These are phyloP conservation scores for Podila epigama DNA, from an alignment of 192 early-diverging fungal genomes.

Conservation along the genomic window DNA sequence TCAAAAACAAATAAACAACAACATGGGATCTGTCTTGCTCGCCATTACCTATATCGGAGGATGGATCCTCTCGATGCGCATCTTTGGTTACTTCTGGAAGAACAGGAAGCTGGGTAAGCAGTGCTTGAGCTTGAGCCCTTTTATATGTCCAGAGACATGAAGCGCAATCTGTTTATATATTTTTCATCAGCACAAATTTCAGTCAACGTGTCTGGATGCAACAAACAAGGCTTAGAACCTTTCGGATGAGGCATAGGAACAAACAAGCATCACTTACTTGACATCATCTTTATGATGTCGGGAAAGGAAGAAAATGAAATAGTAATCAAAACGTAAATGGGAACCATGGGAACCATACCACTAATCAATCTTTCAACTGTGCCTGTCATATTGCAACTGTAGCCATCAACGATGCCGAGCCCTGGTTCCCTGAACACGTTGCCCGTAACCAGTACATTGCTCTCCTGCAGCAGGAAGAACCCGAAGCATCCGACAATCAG, in stretches of 20 bases:
- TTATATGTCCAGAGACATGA: too few relatives aligned
- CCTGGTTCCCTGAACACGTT: constrained; percentile 76
- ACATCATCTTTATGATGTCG: too few relatives aligned
- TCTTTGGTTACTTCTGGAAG: constrained; percentile 52
- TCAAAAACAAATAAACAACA: neutral
- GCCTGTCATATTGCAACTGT: neutral
- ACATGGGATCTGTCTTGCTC: constrained; percentile 50
- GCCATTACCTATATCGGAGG: constrained; percentile 50
- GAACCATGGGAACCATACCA: too few relatives aligned
- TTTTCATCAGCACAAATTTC: too few relatives aligned
- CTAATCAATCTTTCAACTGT: too few relatives aligned
- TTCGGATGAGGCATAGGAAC: too few relatives aligned
- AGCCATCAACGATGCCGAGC: constrained; percentile 55
- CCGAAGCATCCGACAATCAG: constrained; percentile 64
- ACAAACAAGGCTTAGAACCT: too few relatives aligned
- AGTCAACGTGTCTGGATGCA: too few relatives aligned
- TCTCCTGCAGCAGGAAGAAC: constrained; percentile 64
- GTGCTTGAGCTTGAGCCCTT: neutral
- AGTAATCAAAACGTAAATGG: too few relatives aligned
- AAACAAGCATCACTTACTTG: too few relatives aligned
- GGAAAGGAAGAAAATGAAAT: too few relatives aligned
- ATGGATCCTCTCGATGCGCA: constrained; percentile 51
- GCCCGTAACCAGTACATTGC: constrained; percentile 77
- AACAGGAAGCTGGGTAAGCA: constrained; percentile 48
- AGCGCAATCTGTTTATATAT: too few relatives aligned